A percentile compares a stretch with the other conserved stretches of the same genome.
Evolutionary conservation across 306 rosid genomes (phyloP).

Genomic region (Carpinus fangiana): DNA sequence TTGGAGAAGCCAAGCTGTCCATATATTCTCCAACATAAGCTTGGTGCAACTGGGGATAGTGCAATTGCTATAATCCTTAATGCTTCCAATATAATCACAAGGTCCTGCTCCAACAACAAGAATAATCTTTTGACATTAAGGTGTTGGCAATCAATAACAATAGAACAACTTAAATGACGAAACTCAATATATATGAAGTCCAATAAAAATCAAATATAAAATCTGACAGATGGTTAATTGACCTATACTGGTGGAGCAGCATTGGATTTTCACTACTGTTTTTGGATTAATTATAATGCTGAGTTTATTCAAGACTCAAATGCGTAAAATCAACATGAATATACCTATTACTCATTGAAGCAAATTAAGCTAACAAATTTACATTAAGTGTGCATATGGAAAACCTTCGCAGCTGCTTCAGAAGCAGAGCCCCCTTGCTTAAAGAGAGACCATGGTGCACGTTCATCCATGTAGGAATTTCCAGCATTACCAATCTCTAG

Average conservation of each 20-base stretch:
- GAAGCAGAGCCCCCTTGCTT: slow-evolving; percentile 80
- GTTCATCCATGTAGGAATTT: slow-evolving; percentile 80
- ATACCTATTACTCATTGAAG: not conserved
- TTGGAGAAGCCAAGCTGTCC: slow-evolving; percentile 78
- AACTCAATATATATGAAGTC: not conserved
- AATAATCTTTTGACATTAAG: slow-evolving; percentile 14
- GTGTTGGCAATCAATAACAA: slow-evolving; percentile 14
- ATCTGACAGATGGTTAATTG: not conserved
- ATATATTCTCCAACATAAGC: slow-evolving; percentile 85
- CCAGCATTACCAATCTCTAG: slow-evolving; percentile 86
- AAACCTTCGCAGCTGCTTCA: slow-evolving; percentile 85
- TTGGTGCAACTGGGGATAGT: slow-evolving; percentile 72
- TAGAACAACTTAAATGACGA: not conserved
- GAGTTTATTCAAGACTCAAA: not conserved
- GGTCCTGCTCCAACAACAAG: slow-evolving; percentile 66
- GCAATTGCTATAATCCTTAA: slow-evolving; percentile 81
- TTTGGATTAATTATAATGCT: not conserved
- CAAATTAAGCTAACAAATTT: slow-evolving; percentile 7
- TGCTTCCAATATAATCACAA: slow-evolving; percentile 82
- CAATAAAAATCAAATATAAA: not conserved
- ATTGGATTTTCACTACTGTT: not conserved
- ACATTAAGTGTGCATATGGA: not conserved
- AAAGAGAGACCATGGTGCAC: slow-evolving; percentile 93
- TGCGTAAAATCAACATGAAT: not conserved
- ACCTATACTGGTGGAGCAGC: not conserved